A percentile compares a stretch with the other conserved stretches of the same genome.
Evolutionary conservation across 139 green algal genomes (phyloP).

Genomic region (Micromonas commoda): DNA sequence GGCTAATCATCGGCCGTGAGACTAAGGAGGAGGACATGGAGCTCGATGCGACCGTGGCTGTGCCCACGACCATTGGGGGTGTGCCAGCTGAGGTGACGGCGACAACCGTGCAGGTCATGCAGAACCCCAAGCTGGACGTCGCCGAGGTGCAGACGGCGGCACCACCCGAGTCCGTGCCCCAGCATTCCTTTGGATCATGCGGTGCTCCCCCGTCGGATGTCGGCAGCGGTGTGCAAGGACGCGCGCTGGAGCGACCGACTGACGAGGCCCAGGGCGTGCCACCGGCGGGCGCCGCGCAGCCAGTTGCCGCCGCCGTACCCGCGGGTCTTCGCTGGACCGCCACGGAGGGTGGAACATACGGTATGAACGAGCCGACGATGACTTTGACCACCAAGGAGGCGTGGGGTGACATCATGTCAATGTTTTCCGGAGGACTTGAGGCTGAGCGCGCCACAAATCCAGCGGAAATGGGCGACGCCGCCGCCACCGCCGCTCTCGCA

Average conservation of each 20-base stretch:
- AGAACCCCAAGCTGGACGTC: not conserved
- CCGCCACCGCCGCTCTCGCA: not conserved
- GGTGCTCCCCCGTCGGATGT: not conserved
- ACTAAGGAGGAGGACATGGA: slow-evolving; percentile 4
- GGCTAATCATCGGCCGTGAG: not conserved
- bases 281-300: too few species aligned
- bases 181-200: too few species aligned
- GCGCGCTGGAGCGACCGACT: not conserved
- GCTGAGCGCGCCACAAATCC: not conserved
- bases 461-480: not conserved
- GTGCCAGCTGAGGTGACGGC: not conserved
- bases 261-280: not conserved
- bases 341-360: not conserved
- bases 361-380: slow-evolving; percentile 3
- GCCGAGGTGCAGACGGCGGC: not conserved
- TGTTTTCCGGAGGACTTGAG: slow-evolving; percentile 18
- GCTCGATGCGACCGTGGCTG: not conserved
- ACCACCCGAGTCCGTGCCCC: not conserved
- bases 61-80: not conserved
- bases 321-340: slow-evolving; percentile 15
- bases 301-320: not conserved
- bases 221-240: not conserved
- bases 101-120: not conserved
- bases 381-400: slow-evolving; percentile 27
- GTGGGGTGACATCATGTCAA: slow-evolving; percentile 25